These are phyloP conservation scores for Zymoseptoria tritici DNA, from an alignment of 2,329 filamentous ascomycete species.

Conservation along the genomic window DNA sequence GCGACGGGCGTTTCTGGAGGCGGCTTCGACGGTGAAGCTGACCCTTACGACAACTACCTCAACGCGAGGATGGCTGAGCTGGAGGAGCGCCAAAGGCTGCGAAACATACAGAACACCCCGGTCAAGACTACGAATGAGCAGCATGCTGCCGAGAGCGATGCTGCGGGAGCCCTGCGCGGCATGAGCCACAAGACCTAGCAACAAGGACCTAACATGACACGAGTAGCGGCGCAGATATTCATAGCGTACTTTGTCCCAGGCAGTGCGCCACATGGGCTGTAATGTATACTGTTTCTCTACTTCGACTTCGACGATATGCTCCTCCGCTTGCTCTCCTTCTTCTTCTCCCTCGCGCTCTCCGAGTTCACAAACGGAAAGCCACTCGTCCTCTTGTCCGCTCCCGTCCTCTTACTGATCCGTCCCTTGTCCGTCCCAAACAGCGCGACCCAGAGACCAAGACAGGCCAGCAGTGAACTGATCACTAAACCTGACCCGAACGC, in stretches of 20 bases:
- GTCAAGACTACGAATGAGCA: slow-evolving; percentile 13
- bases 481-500: slow-evolving; percentile 52
- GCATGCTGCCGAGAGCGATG: slow-evolving; percentile 19
- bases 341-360: slow-evolving; percentile 25
- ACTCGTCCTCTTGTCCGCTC: slow-evolving; percentile 58
- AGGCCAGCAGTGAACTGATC: slow-evolving; percentile 51
- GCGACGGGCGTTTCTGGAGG: slow-evolving; percentile 23
- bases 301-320: slow-evolving; percentile 17
- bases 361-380: slow-evolving; percentile 59
- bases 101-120: slow-evolving; percentile 21
- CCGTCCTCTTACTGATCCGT: slow-evolving; percentile 54
- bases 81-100: slow-evolving; percentile 22
- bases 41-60: slow-evolving; percentile 30
- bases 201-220: neutral
- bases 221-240: neutral
- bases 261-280: slow-evolving; percentile 1
- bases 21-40: slow-evolving; percentile 28
- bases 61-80: slow-evolving; percentile 23
- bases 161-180: slow-evolving; percentile 21
- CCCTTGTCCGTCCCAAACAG: slow-evolving; percentile 50
- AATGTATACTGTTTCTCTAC: slow-evolving; percentile 2
- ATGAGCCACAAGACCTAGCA: slow-evolving; percentile 12
- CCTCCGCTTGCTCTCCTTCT: slow-evolving; percentile 24
- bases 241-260: neutral
- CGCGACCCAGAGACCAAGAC: slow-evolving; percentile 58